Base-by-base conservation (phyloP, 1,284 basidiomycete species). In the Omphalotus olearius region DNA sequence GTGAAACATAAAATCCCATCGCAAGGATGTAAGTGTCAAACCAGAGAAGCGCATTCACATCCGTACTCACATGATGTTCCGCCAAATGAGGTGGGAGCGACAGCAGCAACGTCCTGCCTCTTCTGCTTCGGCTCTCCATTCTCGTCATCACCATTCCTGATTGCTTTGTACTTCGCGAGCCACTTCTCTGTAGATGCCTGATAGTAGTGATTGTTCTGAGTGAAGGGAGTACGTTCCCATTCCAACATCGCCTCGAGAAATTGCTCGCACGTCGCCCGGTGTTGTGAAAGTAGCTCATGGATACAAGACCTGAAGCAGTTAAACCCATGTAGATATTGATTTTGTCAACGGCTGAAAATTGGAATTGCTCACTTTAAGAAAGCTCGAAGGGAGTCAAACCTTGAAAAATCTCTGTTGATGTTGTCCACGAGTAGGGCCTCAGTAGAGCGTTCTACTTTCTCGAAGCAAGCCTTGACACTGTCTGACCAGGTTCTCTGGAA, bases 161-260 rank as follows among this genome's bases (percentile, higher is more conserved):
- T 62, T 64, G 44, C 41, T 44, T 66, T 68, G 55, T 72, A 73
- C 25, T 64, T 62, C 0, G 62, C 56, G 1, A 70, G 54, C 66
- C 69, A 73, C 45, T 67, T 69, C 7, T 72, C 67, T 1, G 59
- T 60, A 6, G 57, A 54, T 0, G 60, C 43, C 7, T 60, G 49
- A 0, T 73, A 64, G 50, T 73, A 72, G 52, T 71, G 68, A 3
- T 50, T 54, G 54, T 75, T 75, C 52, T 69, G 73, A 9, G 73
- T 76, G 53, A 57, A 72, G 0, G 72, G 71, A 1, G 59, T 61
- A 3, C 41, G 23, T 51, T 76, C 73, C 20, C 64, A 58, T 18
- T 67, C 58, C 6, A 73, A 55, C 9, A 64, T 51, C 16, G 62
- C 61, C 11, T 57, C 50, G 14, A 75, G 57, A 26, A 60, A 58